A percentile compares a stretch with the other conserved stretches of the same genome.
Evolutionary conservation across 2,329 filamentous ascomycete species (phyloP).

Genomic region (Colletotrichum chrysophilum): DNA sequence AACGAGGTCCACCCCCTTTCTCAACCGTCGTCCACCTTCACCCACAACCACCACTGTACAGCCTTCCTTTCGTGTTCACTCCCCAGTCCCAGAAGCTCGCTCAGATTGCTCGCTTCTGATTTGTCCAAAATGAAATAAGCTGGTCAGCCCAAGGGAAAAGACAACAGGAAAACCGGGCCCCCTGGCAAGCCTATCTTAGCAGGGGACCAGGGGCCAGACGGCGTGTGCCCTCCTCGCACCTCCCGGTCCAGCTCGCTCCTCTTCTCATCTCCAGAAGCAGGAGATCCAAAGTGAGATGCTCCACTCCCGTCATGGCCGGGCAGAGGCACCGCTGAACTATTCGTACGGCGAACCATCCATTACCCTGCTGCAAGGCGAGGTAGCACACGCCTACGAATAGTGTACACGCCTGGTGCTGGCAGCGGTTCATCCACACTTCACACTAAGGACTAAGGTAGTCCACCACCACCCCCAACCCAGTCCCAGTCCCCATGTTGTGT

Average conservation of each 20-base stretch:
- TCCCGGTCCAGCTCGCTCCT: constrained; percentile 19
- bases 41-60: background rate
- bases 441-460: constrained; percentile 3
- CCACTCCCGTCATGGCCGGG: constrained; percentile 12
- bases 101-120: constrained; percentile 13
- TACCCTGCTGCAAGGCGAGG: constrained; percentile 13
- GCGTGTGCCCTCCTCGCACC: constrained; percentile 13
- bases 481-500: constrained; percentile 11
- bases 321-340: background rate
- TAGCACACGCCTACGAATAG: background rate
- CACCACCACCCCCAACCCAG: background rate
- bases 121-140: constrained; percentile 26
- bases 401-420: background rate
- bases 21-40: background rate
- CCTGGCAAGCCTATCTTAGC: constrained; percentile 9
- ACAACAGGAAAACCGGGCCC: constrained; percentile 12
- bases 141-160: constrained; percentile 14
- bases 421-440: constrained; percentile 18
- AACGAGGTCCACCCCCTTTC: constrained; percentile 12
- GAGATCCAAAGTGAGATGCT: constrained; percentile 15
- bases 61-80: constrained; percentile 5
- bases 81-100: constrained; percentile 15
- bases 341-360: background rate
- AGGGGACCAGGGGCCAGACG: constrained; percentile 3
- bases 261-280: constrained; percentile 20